Conservation (phyloP, 768 basidiomycete genomes). For the Mycena venus region DNA sequence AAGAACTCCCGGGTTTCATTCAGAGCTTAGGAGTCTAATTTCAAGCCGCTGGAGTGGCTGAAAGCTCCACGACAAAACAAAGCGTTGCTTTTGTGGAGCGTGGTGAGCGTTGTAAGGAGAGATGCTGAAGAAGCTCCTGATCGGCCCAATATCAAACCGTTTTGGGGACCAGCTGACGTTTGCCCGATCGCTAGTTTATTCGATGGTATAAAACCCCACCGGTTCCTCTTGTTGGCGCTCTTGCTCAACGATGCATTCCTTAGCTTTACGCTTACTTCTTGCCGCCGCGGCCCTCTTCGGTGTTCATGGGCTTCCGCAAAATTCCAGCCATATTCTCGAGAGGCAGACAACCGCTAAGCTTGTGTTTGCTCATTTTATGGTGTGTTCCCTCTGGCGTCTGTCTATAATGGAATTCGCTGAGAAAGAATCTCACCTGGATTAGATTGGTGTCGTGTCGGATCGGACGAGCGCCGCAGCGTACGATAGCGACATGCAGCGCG, state of each 20-base stretch:
- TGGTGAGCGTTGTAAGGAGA: background rate
- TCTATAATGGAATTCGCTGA: background rate
- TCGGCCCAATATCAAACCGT: no score
- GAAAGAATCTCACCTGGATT: background rate
- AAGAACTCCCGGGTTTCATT: no score
- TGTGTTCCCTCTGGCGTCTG: background rate
- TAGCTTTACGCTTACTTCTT: background rate
- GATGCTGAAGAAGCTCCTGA: background rate
- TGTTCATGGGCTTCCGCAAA: background rate
- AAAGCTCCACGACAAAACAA: background rate
- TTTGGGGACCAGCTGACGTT: background rate
- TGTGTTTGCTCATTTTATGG: conserved; percentile 36
- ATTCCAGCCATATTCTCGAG: background rate
- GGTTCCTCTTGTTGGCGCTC: background rate
- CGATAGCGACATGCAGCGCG: conserved; percentile 35
- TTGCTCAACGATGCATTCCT: background rate
- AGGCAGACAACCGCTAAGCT: conserved; percentile 13
- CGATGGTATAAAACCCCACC: background rate
- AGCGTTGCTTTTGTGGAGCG: no score
- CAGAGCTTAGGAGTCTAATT: background rate
- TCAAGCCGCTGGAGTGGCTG: background rate
- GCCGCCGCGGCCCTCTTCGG: background rate
- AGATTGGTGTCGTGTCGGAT: conserved; percentile 35
- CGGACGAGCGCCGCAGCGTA: conserved; percentile 30
- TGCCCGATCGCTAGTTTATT: background rate